These are phyloP conservation scores for Eucalyptus cloeziana DNA, from an alignment of 345 rosid genomes.

Conservation along the genomic window DNA sequence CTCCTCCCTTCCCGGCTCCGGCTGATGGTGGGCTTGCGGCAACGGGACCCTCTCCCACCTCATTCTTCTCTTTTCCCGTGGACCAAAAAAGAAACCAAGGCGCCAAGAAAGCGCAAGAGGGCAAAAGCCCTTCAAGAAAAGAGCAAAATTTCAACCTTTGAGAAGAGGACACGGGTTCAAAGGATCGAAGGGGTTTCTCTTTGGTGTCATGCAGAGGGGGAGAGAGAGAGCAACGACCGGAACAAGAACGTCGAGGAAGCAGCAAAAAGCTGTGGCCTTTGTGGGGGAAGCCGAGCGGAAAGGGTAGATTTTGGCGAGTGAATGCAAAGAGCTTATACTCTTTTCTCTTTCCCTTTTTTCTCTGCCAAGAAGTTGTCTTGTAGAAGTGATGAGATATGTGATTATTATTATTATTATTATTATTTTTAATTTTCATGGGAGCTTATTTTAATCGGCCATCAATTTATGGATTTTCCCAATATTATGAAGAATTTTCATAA, in stretches of 20 bases:
- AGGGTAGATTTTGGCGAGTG: background rate
- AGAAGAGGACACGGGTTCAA: background rate
- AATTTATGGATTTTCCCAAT: background rate
- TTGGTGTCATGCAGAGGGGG: background rate
- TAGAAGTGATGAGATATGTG: background rate
- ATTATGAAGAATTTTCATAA: background rate
- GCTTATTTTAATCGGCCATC: background rate
- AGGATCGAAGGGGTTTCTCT: background rate
- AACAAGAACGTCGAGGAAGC: background rate
- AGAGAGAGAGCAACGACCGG: background rate
- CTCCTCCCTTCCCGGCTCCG: constrained; percentile 1
- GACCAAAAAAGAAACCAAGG: background rate
- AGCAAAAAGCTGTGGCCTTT: background rate
- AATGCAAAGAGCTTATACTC: background rate
- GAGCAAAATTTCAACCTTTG: background rate
- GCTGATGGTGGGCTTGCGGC: constrained; percentile 17
- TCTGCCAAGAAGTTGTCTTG: background rate
- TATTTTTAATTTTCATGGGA: background rate
- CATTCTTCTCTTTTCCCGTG: constrained; percentile 12
- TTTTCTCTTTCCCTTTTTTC: background rate
- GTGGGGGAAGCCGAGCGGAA: background rate
- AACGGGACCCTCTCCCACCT: constrained; percentile 58
- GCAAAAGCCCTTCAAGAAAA: background rate
- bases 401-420: background rate
- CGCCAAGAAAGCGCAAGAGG: background rate